phyloP scores from a whole-genome alignment of 2,329 filamentous ascomycete species.

The Penicillium paneum region DNA sequence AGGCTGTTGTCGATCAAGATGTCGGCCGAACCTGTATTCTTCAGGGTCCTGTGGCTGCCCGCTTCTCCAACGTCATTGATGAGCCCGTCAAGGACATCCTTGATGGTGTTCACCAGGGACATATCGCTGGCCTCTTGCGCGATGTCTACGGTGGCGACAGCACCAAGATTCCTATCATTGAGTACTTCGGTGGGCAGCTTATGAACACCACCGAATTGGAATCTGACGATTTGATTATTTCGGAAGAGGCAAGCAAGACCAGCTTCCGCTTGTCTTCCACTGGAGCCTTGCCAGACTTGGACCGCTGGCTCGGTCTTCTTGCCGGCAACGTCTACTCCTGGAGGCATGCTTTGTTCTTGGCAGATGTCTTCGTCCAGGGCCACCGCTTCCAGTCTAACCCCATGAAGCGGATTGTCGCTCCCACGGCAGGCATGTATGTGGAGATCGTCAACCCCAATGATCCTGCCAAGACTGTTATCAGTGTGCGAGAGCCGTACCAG shows the following conservation, averaged over 20 bases:
- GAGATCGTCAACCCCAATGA: constrained; percentile 82
- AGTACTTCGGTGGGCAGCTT: constrained; percentile 90
- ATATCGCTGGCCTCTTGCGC: constrained; percentile 73
- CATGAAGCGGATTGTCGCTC: constrained; percentile 84
- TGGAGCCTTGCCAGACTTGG: constrained; percentile 69
- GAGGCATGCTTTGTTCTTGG: constrained; percentile 90
- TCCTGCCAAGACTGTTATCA: constrained; percentile 76
- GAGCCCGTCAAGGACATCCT: constrained; percentile 95
- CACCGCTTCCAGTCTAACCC: constrained; percentile 98
- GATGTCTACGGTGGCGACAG: constrained; percentile 77
- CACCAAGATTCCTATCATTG: constrained; percentile 73
- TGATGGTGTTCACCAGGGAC: constrained; percentile 81
- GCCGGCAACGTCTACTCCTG: constrained; percentile 84
- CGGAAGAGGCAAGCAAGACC: constrained; percentile 73
- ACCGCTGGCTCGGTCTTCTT: constrained; percentile 83
- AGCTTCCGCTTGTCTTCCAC: constrained; percentile 78
- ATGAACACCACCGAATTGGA: constrained; percentile 70
- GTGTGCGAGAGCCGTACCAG: constrained; percentile 80
- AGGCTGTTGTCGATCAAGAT: constrained; percentile 92
- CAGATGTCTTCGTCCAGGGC: constrained; percentile 90
- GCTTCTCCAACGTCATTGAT: constrained; percentile 83
- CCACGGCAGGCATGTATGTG: constrained; percentile 79
- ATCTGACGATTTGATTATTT: constrained; percentile 80
- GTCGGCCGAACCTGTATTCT: constrained; percentile 94
- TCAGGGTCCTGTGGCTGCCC: constrained; percentile 88